A percentile compares a stretch with the other conserved stretches of the same genome.
Conservation (phyloP, 768 basidiomycete genomes). For the Hemileccinum impolitum region DNA sequence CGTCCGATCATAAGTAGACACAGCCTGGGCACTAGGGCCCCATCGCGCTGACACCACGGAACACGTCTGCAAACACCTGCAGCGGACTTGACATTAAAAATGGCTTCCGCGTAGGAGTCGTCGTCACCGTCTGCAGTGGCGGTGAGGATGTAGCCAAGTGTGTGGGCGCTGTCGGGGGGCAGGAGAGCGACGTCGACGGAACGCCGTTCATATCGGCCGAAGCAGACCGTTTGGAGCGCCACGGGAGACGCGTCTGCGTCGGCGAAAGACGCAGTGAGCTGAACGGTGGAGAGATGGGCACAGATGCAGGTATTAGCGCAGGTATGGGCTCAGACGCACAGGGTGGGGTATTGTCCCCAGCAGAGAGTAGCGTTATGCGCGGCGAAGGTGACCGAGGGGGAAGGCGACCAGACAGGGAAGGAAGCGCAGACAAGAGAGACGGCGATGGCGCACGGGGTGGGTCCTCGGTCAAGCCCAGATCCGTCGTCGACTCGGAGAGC, state of each 20-base stretch:
- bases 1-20: no score
- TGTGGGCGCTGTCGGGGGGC: conserved; percentile 7
- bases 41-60: conserved; percentile 44
- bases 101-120: conserved; percentile 4
- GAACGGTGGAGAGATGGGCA: neutral
- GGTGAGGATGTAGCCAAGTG: neutral
- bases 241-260: neutral
- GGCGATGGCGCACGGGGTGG: conserved; percentile 21
- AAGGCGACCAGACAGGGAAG: conserved; percentile 24
- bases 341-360: no score
- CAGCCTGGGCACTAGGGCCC: neutral
- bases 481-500: conserved; percentile 9
- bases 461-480: conserved; percentile 6
- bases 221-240: conserved; percentile 10
- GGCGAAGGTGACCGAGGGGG: conserved; percentile 4
- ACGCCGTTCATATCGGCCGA: neutral
- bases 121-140: no score
- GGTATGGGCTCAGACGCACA: neutral
- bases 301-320: no score
- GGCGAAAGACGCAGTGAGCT: conserved; percentile 3
- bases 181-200: neutral
- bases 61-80: conserved; percentile 34
- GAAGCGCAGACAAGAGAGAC: conserved; percentile 15
- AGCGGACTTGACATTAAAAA: conserved; percentile 14
- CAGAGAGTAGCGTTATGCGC: neutral